These are phyloP conservation scores for Myxozyma mucilagina DNA, from an alignment of 805 yeast species.

Conservation along the genomic window DNA sequence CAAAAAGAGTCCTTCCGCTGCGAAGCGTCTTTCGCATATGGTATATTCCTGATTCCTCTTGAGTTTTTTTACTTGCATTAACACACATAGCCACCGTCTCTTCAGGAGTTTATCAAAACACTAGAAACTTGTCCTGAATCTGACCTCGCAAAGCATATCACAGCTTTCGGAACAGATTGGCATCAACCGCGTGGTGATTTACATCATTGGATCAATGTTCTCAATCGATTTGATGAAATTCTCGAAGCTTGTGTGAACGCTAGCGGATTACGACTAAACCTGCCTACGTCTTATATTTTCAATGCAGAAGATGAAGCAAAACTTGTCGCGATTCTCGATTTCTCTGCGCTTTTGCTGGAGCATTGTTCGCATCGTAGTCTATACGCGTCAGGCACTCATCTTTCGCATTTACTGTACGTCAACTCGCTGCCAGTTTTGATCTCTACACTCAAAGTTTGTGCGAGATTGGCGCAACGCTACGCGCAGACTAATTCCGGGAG, in stretches of 20 bases:
- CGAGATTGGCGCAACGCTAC: conserved; percentile 61
- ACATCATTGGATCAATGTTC: conserved; percentile 71
- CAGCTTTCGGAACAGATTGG: conserved; percentile 22
- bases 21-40: conserved; percentile 28
- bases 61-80: neutral
- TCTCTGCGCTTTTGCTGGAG: conserved; percentile 63
- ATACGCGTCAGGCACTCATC: conserved; percentile 47
- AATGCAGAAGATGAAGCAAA: conserved; percentile 48
- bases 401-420: conserved; percentile 58
- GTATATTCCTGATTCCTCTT: conserved; percentile 5
- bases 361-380: conserved; percentile 67
- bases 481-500: conserved; percentile 49
- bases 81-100: conserved; percentile 26
- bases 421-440: conserved; percentile 61
- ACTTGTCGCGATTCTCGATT: conserved; percentile 56
- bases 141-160: conserved; percentile 18
- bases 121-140: conserved; percentile 20
- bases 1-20: conserved; percentile 23
- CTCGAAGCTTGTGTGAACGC: conserved; percentile 55
- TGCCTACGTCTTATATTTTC: conserved; percentile 51
- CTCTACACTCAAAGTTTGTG: conserved; percentile 60
- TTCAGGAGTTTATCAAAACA: conserved; percentile 17
- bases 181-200: conserved; percentile 61
- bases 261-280: conserved; percentile 52
- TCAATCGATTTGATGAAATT: conserved; percentile 73